These are phyloP conservation scores for Cryptococcus maquisensis DNA, from an alignment of 1,284 basidiomycete genomes.

Conservation along the genomic window DNA sequence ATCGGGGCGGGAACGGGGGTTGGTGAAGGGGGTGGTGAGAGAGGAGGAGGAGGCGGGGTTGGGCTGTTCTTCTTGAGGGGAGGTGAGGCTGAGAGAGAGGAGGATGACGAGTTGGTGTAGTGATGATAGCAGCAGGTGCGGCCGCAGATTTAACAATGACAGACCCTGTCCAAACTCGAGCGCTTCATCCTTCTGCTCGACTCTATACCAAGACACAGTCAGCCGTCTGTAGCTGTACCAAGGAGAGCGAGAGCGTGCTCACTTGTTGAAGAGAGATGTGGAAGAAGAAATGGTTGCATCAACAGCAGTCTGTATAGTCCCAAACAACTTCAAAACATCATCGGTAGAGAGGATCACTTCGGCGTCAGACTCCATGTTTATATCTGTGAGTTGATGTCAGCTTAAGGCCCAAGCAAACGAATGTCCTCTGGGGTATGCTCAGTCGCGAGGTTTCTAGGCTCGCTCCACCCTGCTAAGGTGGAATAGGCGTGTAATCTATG, in stretches of 20 bases:
- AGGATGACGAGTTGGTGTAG: conserved; percentile 79
- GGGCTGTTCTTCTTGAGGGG: conserved; percentile 4
- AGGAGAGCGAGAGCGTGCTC: conserved; percentile 10
- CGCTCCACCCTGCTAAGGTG: conserved; percentile 48
- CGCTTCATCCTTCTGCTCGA: conserved; percentile 43
- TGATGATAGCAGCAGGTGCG: conserved; percentile 79
- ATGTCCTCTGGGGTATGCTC: conserved; percentile 24
- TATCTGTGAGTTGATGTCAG: neutral
- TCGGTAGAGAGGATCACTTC: conserved; percentile 21
- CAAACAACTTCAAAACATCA: conserved; percentile 36
- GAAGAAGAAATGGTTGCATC: conserved; percentile 39
- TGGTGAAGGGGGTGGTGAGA: conserved; percentile 14
- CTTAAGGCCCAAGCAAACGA: neutral
- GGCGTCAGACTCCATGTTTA: conserved; percentile 21
- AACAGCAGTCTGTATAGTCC: conserved; percentile 39
- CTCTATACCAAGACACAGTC: conserved; percentile 10
- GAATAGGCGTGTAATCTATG: conserved; percentile 44
- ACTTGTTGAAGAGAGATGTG: conserved; percentile 41
- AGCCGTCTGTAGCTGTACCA: neutral
- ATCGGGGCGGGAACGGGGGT: conserved; percentile 3
- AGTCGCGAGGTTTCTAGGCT: conserved; percentile 54
- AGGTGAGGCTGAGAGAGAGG: conserved; percentile 54
- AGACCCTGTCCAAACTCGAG: conserved; percentile 74
- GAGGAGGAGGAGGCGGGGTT: conserved; percentile 15
- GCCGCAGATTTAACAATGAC: conserved; percentile 83